Percentiles rank a stretch among this genome's conserved stretches.
phyloP scores from a whole-genome alignment of 2,329 filamentous ascomycete species.

The Diaporthe sp. region DNA sequence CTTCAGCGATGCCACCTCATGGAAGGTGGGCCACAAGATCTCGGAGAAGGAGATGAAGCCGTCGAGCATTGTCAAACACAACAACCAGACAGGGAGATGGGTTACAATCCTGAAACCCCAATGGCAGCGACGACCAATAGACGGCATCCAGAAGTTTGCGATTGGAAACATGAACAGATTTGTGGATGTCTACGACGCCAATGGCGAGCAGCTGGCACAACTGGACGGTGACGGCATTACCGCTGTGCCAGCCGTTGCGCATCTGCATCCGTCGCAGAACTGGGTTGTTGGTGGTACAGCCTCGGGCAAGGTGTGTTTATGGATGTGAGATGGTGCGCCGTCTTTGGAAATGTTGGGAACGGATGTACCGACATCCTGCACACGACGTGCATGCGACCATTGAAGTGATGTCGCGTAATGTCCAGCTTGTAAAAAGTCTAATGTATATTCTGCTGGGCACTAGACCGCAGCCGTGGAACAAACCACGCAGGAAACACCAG shows the following conservation, averaged over 20 bases:
- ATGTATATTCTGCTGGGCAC: neutral
- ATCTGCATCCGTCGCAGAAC: conserved; percentile 87
- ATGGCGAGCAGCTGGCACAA: conserved; percentile 90
- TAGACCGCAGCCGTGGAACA: neutral
- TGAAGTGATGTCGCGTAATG: neutral
- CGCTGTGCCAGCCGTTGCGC: conserved; percentile 91
- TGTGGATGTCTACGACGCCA: conserved; percentile 87
- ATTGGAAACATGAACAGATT: conserved; percentile 99
- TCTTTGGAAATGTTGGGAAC: neutral
- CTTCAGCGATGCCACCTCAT: conserved; percentile 73
- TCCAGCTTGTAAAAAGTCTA: neutral
- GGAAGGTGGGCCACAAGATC: conserved; percentile 71
- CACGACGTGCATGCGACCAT: too few species aligned
- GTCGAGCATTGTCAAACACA: conserved; percentile 79
- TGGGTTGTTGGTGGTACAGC: conserved; percentile 95
- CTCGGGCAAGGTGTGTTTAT: conserved; percentile 92
- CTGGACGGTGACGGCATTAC: conserved; percentile 91
- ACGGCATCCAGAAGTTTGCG: conserved; percentile 87
- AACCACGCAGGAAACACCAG: neutral
- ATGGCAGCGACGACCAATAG: conserved; percentile 86
- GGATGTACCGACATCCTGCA: neutral
- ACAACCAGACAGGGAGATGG: conserved; percentile 96
- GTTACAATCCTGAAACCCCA: conserved; percentile 87
- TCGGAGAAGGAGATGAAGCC: conserved; percentile 76
- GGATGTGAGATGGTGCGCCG: conserved; percentile 72